Conservation (phyloP, 2,329 filamentous ascomycete species). For the Fusarium concolor region DNA sequence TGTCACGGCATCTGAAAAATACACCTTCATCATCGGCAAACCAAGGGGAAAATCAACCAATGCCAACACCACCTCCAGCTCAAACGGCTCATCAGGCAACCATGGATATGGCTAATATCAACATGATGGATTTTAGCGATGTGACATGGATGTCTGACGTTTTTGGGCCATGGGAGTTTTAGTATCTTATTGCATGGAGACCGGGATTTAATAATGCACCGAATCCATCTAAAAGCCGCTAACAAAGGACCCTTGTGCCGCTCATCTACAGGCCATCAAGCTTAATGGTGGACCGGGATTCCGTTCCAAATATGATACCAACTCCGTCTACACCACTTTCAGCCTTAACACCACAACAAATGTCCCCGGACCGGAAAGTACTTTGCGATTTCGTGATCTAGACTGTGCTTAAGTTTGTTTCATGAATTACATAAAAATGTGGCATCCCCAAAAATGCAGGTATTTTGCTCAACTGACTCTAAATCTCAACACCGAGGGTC, state of each 20-base stretch:
- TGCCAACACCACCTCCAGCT: conserved; percentile 16
- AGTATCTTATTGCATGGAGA: background rate
- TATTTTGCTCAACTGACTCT: background rate
- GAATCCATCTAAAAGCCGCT: background rate
- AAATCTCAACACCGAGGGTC: background rate
- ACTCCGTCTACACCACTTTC: conserved; percentile 32
- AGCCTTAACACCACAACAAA: conserved; percentile 11
- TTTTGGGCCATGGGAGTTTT: conserved; percentile 54
- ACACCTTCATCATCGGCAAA: conserved; percentile 47
- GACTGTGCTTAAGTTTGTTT: conserved; percentile 13
- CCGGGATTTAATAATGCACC: background rate
- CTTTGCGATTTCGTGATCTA: conserved; percentile 4
- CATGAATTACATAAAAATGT: conserved; percentile 19
- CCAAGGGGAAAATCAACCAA: conserved; percentile 35
- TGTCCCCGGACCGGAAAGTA: conserved; percentile 6
- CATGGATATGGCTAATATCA: conserved; percentile 40
- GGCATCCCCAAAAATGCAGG: conserved; percentile 7
- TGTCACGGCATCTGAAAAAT: conserved; percentile 47
- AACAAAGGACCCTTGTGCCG: background rate
- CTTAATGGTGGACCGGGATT: conserved; percentile 21
- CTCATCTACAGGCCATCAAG: background rate
- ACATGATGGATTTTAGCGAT: conserved; percentile 50
- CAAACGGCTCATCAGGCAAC: conserved; percentile 16
- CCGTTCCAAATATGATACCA: conserved; percentile 9
- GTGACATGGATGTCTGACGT: conserved; percentile 54